Evolutionary conservation across 495 filamentous ascomycete species (phyloP).

Genomic region (Tuber brumale): DNA sequence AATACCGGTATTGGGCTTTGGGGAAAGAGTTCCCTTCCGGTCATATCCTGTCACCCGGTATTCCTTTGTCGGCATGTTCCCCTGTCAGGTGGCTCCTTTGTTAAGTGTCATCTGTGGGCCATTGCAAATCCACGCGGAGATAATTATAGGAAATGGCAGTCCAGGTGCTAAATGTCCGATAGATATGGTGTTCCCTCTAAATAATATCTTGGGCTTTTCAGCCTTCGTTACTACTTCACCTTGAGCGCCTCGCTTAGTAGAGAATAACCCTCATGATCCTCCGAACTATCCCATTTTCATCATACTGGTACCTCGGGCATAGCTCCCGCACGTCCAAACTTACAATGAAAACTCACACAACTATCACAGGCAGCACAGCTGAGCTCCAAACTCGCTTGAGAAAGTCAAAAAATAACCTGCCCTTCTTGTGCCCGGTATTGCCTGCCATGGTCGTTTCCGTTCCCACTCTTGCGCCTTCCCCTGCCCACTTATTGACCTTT

Average conservation of each 20-base stretch:
- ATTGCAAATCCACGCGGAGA: not conserved
- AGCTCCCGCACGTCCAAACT: not conserved
- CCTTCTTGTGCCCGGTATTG: not conserved
- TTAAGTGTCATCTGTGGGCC: not conserved
- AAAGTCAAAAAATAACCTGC: not conserved
- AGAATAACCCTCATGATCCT: not conserved
- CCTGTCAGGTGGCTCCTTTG: not conserved
- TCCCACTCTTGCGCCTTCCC: not conserved
- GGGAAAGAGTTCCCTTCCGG: not conserved
- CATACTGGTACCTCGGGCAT: not conserved
- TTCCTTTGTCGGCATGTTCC: not conserved
- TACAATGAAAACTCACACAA: not conserved
- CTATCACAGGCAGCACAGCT: not conserved
- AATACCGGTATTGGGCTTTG: not conserved
- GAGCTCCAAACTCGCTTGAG: not conserved
- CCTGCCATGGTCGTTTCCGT: not conserved
- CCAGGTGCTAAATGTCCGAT: not conserved
- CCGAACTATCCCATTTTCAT: not conserved
- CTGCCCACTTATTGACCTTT: not conserved
- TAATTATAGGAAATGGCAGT: not conserved
- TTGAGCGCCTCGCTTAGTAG: not conserved
- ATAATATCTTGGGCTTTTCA: not conserved
- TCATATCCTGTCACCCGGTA: not conserved
- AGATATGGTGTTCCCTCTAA: not conserved
- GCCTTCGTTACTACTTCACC: not conserved